Evolutionary conservation across 169 alveolate genomes (phyloP).

Genomic region (Plasmodium malariae): DNA sequence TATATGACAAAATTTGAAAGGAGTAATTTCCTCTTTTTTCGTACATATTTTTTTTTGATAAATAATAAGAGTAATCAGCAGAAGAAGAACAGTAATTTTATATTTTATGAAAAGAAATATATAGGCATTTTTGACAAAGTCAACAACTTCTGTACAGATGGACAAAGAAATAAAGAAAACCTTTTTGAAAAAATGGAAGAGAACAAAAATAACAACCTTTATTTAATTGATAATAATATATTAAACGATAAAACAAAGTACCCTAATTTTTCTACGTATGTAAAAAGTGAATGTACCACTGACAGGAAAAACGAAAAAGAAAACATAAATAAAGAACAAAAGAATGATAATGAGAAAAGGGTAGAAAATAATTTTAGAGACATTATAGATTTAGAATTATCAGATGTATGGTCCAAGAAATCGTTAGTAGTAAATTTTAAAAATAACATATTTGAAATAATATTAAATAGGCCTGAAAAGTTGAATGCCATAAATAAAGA

Average conservation of each 20-base stretch:
- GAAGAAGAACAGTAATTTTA: background rate
- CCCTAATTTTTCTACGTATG: background rate
- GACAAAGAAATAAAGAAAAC: constrained; percentile 18
- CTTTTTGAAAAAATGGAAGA: constrained; percentile 37
- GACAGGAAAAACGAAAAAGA: background rate
- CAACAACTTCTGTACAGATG: background rate
- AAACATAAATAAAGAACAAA: background rate
- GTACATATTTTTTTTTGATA: background rate
- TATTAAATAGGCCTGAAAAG: constrained; percentile 66
- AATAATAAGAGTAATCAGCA: background rate
- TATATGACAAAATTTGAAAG: background rate
- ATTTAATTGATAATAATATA: constrained; percentile 14
- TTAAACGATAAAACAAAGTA: background rate
- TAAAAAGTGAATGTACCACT: background rate
- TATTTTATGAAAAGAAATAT: constrained; percentile 6
- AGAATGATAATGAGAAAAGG: background rate
- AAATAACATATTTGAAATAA: constrained; percentile 56
- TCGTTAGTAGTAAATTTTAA: constrained; percentile 42
- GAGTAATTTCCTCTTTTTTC: background rate
- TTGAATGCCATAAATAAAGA: constrained; percentile 72
- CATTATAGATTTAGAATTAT: constrained; percentile 53
- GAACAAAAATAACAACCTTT: background rate
- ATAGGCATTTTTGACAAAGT: background rate
- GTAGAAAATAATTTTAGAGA: background rate
- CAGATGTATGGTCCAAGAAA: constrained; percentile 65